Evolutionary conservation across 2,329 filamentous ascomycete species (phyloP), one percentile per base, ranked within the genome.

Genomic region (Venturia asperata): DNA sequence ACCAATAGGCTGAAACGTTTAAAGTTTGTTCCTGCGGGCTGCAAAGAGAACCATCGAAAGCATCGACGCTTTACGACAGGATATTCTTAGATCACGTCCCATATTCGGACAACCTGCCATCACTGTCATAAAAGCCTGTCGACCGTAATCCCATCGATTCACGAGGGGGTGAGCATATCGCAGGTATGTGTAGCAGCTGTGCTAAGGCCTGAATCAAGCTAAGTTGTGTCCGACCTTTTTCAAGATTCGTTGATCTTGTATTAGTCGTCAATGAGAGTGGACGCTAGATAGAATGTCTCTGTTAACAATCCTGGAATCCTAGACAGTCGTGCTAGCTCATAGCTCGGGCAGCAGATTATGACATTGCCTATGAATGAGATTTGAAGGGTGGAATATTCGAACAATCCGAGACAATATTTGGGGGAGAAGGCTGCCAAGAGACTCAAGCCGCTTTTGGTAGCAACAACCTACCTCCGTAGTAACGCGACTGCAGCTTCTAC

Each of bases 401-500:
- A 41, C 11, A 41, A 15, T 11, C 10, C 39, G 2, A 45, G 17
- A 7, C 42, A 45, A 45, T 45, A 17, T 45, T n/a, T 34, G 30
- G 30, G 30, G 30, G 6, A n/a, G n/a, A 11, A n/a, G n/a, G 47
- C 47, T 52, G 47, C 47, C 47, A 52, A 27, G 45, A 47, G 9
- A 19, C 19, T n/a, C n/a, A 47, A 21, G n/a, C 45, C 45, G n/a
- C 45, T 24, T 47, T 10, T 3, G 45, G 45, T 47, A 47, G 47
- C 11, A 15, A 41, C 15, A 2, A 10, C 39, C 39, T 41, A 5
- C 45, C 27, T 24, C 45, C 7, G 13, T 5, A n/a, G 9, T n/a
- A 52, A 52, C 47, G 47, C 47, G 47, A 52, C 24, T 21, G 47
- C 47, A 52, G 21, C 47, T 27, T 52, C 45, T n/a, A n/a, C 45